Evolutionary conservation across 73 alveolate genomes (phyloP), one percentile per base, ranked within the genome.

Genomic region (Uronychia setigera): DNA sequence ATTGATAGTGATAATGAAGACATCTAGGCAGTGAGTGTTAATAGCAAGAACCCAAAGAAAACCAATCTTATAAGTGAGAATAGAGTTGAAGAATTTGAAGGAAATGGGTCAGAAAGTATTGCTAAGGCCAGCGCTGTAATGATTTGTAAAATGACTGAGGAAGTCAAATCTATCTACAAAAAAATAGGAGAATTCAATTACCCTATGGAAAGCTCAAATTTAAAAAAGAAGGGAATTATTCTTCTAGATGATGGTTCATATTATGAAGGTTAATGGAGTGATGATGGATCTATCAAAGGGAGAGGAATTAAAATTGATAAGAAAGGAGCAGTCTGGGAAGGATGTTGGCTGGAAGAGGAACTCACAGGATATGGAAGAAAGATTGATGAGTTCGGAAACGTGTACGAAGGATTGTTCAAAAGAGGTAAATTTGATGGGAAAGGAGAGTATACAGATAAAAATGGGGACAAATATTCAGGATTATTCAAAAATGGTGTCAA

Each of bases 391-490:
- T 67, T 60, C 74, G 94, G 94, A 26, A 92, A 87, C 31, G 81
- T 82, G 33, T 87, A 87, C 75, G 91, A 81, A 67, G 94, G 94
- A 29, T 32, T 67, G 33, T 87, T 92, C 82, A 0, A 27, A n/a
- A 30, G 74, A 60, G 92, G 84, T 1, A 84, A 84, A 32, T 79
- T 81, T 28, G 91, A 87, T 84, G 94, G 94, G 26, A 27, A 19
- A 19, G 94, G 94, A 26, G 32, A 14, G n/a, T 87, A 87, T 74
- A n/a, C 29, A 30, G 92, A 84, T 87, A 79, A 88, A n/a, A 75
- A 87, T 35, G 94, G 94, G 29, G 90, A 92, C 33, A 74, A 25
- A 31, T 87, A 87, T 84, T 74, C 60, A 26, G 94, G 94, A 29
- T 58, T 74, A 31, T 87, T 92, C 82, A 29, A 25, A 19, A 79